A percentile compares a stretch with the other conserved stretches of the same genome.
phyloP scores from a whole-genome alignment of 1,284 basidiomycete species.

The Irpex rosettiformis region DNA sequence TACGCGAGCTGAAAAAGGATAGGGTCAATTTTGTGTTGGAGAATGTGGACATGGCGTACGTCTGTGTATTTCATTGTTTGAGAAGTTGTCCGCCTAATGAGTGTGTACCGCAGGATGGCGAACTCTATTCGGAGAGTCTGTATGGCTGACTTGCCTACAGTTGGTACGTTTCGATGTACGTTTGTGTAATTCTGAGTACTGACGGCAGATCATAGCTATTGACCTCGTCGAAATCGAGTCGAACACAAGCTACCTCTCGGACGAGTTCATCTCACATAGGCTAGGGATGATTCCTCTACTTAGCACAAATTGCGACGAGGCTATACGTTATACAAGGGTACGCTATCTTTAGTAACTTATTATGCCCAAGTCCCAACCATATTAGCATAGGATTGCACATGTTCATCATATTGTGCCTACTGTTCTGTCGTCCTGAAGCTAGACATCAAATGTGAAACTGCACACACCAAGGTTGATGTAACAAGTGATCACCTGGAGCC shows the following conservation, averaged over 20 bases:
- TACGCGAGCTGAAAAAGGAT: constrained; percentile 77
- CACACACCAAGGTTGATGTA: constrained; percentile 72
- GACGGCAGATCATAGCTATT: constrained; percentile 60
- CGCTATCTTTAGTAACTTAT: constrained; percentile 24
- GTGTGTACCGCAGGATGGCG: constrained; percentile 57
- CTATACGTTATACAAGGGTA: constrained; percentile 79
- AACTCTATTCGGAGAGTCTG: constrained; percentile 87
- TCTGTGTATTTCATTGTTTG: constrained; percentile 14
- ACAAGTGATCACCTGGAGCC: constrained; percentile 75
- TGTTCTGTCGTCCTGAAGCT: constrained; percentile 79
- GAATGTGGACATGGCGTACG: constrained; percentile 89
- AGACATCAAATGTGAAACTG: constrained; percentile 64
- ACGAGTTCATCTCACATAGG: constrained; percentile 97
- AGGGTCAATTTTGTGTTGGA: constrained; percentile 86
- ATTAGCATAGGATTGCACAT: constrained; percentile 76
- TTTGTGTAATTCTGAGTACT: neutral
- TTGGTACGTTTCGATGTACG: constrained; percentile 60
- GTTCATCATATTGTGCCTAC: constrained; percentile 71
- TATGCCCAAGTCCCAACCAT: constrained; percentile 6
- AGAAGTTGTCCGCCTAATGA: neutral
- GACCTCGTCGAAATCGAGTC: constrained; percentile 93
- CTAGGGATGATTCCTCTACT: constrained; percentile 92
- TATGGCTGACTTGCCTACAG: constrained; percentile 94
- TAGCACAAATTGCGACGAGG: constrained; percentile 82
- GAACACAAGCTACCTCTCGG: constrained; percentile 93